Conservation (phyloP, 352 stramenopile species). For the Phytophthora foliorum region DNA sequence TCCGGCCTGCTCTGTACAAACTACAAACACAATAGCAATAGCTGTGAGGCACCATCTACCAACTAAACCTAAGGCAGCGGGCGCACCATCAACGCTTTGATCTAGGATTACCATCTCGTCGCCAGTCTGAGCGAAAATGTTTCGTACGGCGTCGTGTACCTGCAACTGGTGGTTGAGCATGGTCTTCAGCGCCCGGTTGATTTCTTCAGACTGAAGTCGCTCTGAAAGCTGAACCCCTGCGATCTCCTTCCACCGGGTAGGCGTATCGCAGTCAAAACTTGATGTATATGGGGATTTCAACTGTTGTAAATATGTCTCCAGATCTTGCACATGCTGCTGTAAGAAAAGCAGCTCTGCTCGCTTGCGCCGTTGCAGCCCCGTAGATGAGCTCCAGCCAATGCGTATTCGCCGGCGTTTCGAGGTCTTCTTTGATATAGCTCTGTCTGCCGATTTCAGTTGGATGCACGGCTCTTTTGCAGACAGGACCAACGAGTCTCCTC, state of each 20-base stretch:
- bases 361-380: background rate
- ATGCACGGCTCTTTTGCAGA: background rate
- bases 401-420: background rate
- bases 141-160: background rate
- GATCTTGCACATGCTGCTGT: background rate
- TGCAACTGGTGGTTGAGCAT: background rate
- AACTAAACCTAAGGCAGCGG: too few species aligned
- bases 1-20: background rate
- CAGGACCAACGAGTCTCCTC: background rate
- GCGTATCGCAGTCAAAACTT: background rate
- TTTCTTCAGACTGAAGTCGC: background rate
- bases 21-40: background rate
- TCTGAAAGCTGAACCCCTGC: background rate
- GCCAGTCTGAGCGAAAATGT: background rate
- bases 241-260: background rate
- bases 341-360: background rate
- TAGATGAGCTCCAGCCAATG: background rate
- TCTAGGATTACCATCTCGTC: too few species aligned
- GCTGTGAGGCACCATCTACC: too few species aligned
- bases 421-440: background rate
- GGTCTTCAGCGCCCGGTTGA: background rate
- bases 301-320: background rate
- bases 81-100: too few species aligned
- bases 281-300: background rate
- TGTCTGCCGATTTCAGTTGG: too few species aligned